Conservation (phyloP, 345 rosid species). For the Syzygium oleosum region DNA sequence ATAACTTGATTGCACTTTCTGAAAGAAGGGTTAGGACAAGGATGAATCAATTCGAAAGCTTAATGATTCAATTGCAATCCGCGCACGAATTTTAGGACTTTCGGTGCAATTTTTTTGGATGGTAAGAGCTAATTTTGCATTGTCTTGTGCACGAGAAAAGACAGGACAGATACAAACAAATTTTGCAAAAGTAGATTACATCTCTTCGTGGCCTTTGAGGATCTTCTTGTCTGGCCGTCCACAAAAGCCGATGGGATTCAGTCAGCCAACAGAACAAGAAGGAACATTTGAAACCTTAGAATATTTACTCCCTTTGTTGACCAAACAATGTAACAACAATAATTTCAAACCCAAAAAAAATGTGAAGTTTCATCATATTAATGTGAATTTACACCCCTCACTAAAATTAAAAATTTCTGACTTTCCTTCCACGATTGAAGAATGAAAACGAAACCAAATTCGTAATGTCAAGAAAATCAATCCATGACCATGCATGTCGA, state of each 20-base stretch:
- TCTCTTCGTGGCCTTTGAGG: too few relatives aligned
- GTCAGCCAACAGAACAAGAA: background rate
- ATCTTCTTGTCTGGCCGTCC: too few relatives aligned
- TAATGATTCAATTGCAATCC: background rate
- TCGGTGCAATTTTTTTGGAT: too few relatives aligned
- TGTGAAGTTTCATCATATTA: background rate
- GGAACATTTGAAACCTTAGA: background rate
- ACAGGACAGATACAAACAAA: too few relatives aligned
- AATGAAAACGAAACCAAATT: fast-evolving
- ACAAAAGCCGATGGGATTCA: background rate
- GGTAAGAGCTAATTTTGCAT: too few relatives aligned
- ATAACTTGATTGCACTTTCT: background rate
- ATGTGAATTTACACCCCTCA: background rate
- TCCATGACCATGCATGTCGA: background rate
- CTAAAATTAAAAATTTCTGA: background rate
- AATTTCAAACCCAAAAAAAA: too few relatives aligned
- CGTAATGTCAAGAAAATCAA: background rate
- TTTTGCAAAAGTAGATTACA: too few relatives aligned
- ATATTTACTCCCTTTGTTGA: background rate
- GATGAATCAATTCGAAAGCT: background rate
- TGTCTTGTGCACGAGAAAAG: too few relatives aligned
- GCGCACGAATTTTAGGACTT: background rate
- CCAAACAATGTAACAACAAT: too few relatives aligned
- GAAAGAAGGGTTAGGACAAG: background rate
- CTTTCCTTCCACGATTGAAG: background rate